Evolutionary conservation across 202 grass and related monocot genomes (phyloP), one percentile per base, ranked within the genome.

Genomic region (Zizania palustris): DNA sequence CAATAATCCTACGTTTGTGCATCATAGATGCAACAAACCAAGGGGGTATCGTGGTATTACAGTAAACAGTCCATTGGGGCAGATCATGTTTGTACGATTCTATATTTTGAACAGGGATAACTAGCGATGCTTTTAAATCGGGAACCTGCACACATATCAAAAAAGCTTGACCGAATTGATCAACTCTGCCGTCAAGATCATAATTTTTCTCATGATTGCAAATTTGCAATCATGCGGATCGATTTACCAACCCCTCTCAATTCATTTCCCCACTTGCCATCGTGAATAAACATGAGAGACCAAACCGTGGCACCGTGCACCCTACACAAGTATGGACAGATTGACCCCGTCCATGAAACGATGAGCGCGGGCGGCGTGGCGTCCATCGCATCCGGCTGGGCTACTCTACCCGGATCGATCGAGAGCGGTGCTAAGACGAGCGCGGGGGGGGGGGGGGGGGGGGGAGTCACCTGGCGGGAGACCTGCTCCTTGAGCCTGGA

Each of bases 401-500:
- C 49, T 11, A 16, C 22, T 72, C 50, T 9, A 63, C 19, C 65
- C 53, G 19, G 54, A 75, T 19, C 45, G 75, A 57, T 40, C 58
- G 15, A 42, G 12, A 51, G 76, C 38, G 0, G 33, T 9, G 22
- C 16, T 19, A 54, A 15, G 4, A 54, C 46, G 20, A n/a, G 78
- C 20, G 11, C 3, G 19, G 7, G 21, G 67, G 21, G 6, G 35
- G 9, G 34, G 16, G 61, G 36, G 15, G 13, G 11, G 48, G 72
- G 45, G 4, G 39, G 11, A 67, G 57, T 71, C n/a, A 93, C 95
- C 89, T 98, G 95, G 20, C 95, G 89, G 11, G 91, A 83, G 69
- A 98, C 95, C 84, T 98, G 95, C 70, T 98, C 95, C 83, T 93
- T 88, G 67, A 98, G 77, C 87, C 90, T 95, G 63, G 91, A 90